Conservation (phyloP, 306 rosid species). For the Astragalus glycyphyllos region DNA sequence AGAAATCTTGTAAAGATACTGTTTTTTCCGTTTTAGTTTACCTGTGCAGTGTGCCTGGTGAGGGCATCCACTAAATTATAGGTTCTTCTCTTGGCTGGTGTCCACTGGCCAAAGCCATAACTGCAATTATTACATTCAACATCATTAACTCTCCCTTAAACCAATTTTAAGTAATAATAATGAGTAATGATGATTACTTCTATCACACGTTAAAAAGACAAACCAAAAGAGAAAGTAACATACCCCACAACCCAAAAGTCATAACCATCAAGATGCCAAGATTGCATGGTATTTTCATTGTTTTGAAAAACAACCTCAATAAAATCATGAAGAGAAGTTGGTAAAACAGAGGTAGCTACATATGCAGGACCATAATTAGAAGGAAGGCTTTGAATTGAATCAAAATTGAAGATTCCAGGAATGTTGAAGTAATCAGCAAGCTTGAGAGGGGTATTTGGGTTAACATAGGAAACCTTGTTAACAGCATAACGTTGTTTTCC, state of each 20-base stretch:
- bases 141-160: conserved; percentile 30
- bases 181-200: conserved; percentile 24
- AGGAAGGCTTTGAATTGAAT: conserved; percentile 70
- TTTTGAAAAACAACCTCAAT: conserved; percentile 88
- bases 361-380: conserved; percentile 63
- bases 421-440: conserved; percentile 97
- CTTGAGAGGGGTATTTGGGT: conserved; percentile 88
- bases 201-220: conserved; percentile 7
- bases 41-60: conserved; percentile 95
- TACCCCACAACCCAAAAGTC: conserved; percentile 98
- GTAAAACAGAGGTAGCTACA: conserved; percentile 68
- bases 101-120: conserved; percentile 85
- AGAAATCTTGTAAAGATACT: background rate
- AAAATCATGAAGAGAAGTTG: conserved; percentile 73
- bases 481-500: conserved; percentile 83
- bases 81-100: conserved; percentile 58
- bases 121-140: conserved; percentile 53
- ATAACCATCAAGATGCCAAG: conserved; percentile 96
- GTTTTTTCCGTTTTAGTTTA: conserved; percentile 37
- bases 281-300: conserved; percentile 74
- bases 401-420: conserved; percentile 71
- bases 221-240: conserved; percentile 37
- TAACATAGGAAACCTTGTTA: conserved; percentile 73
- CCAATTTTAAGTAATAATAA: background rate
- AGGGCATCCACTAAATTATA: conserved; percentile 87